Evolutionary conservation across 768 basidiomycete genomes (phyloP).

Genomic region (Hemileccinum rubropunctum): DNA sequence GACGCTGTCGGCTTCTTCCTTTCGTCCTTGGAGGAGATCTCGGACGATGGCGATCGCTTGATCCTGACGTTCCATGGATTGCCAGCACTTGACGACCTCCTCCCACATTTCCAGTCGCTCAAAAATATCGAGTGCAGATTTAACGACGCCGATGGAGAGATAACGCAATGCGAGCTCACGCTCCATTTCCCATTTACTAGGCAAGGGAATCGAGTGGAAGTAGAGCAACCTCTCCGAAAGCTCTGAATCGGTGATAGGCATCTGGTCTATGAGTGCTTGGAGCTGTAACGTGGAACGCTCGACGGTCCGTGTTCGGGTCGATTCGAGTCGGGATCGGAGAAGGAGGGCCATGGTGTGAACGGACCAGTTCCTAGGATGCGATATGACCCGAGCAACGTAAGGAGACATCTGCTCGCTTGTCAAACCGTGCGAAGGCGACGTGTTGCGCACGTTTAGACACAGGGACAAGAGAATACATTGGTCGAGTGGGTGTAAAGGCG

Average conservation of each 20-base stretch:
- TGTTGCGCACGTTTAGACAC: slow-evolving; percentile 87
- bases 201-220: slow-evolving; percentile 78
- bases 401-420: slow-evolving; percentile 91
- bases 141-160: slow-evolving; percentile 80
- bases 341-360: slow-evolving; percentile 96
- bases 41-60: slow-evolving; percentile 78
- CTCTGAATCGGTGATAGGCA: slow-evolving; percentile 82
- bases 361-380: slow-evolving; percentile 92
- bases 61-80: slow-evolving; percentile 73
- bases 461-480: slow-evolving; percentile 90
- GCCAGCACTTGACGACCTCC: slow-evolving; percentile 88
- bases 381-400: slow-evolving; percentile 85
- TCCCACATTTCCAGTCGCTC: slow-evolving; percentile 98
- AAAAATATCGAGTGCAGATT: slow-evolving; percentile 91
- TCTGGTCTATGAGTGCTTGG: slow-evolving; percentile 94
- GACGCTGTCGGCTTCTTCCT: slow-evolving; percentile 78
- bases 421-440: slow-evolving; percentile 85
- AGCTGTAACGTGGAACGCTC: slow-evolving; percentile 92
- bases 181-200: slow-evolving; percentile 93
- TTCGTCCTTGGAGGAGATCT: slow-evolving; percentile 80
- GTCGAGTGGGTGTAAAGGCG: slow-evolving; percentile 87
- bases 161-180: slow-evolving; percentile 84
- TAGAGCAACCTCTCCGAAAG: slow-evolving; percentile 73
- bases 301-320: slow-evolving; percentile 84
- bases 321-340: slow-evolving; percentile 88